Base-by-base conservation (phyloP, 169 alveolate genomes). In the Cryptosporidium sp. region DNA sequence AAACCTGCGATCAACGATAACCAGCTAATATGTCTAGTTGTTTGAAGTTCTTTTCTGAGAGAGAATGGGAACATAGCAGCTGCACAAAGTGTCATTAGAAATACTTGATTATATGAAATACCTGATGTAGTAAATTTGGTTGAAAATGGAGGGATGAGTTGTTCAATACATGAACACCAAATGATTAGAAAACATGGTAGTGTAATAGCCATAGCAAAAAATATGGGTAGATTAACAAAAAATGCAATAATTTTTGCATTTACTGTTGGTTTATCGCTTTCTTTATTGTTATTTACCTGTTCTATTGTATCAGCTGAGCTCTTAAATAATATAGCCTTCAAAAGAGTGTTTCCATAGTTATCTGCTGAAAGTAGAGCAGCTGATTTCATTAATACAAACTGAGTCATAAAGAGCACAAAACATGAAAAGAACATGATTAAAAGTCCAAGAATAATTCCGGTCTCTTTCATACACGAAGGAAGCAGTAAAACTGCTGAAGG, bases 131-230 rank as follows among this genome's bases (percentile, higher is more conserved):
- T 61, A 33, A 33, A 23, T 48, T 73, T 37, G 16, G 58, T 73
- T 60, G 86, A 73, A 23, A 73, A 23, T 12, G 86, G 86, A 37
- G 86, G 86, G 53, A 73, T 53, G 3, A 80, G 67, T 44, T 80
- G 89, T 48, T 80, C 89, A 21, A 80, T n/a, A 23, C 89, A 80
- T 8, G 89, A 80, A 39, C 89, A 80, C 89, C 89, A 80, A 44
- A 80, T 80, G 21, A 80, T 60, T 67, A 80, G 62, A 45, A 80
- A 80, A 23, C 89, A 80, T 62, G 89, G 89, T 16, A 80, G 9
- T 6, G 75, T 80, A 42, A 80, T 62, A 9, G 75, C 75, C 89
- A 80, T 80, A 12, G 80, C 80, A 80, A 80, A 80, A 39, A 80
- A 80, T 62, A 80, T 62, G 8, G 89, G 89, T 21, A 80, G 21